Evolutionary conservation across 208 protist genomes (phyloP), one percentile per base, ranked within the genome.

Genomic region (Angomonas ambiguus): DNA sequence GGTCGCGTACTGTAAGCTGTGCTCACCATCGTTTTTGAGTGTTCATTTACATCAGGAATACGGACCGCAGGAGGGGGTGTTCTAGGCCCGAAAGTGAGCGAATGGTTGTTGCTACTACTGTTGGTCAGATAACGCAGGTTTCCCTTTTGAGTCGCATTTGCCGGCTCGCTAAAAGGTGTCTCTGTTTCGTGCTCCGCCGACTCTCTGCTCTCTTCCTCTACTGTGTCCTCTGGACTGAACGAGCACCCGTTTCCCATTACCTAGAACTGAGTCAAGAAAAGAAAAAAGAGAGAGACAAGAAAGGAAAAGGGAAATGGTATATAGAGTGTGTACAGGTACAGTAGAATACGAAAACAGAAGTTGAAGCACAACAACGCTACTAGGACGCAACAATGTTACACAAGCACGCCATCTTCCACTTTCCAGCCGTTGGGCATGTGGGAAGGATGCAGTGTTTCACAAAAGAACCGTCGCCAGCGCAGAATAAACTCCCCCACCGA

Each of bases 401-500:
- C 62, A 16, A 86, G 51, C 45, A 86, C 80, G 0, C 82, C 82
- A 34, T 85, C 82, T 58, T 85, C 79, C 45, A 75, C 63, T 22
- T 59, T n/a, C 82, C 82, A 88, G 1, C 79, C 79, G 2, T 55
- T 34, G 18, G 82, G 82, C 33, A 88, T 65, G 57, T 83, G 70
- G 51, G 63, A 62, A 6, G 82, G 82, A 16, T 70, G 59, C 71
- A 88, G 58, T 2, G 53, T 31, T 16, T 65, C 58, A n/a, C 84
- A 42, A 55, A 88, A 88, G 13, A 59, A 48, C 2, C 42, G 62
- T 6, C 82, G 72, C 82, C 82, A 88, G 41, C 76, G 82, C 30
- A 77, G 79, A 58, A 88, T 88, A 61, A 88, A 88, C 62, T 83
- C 73, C 2, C 82, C 82, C 1, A 85, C 59, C 22, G 82, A 74